Evolutionary conservation across 2,329 filamentous ascomycete species (phyloP).

Genomic region (Claviceps purpurea): DNA sequence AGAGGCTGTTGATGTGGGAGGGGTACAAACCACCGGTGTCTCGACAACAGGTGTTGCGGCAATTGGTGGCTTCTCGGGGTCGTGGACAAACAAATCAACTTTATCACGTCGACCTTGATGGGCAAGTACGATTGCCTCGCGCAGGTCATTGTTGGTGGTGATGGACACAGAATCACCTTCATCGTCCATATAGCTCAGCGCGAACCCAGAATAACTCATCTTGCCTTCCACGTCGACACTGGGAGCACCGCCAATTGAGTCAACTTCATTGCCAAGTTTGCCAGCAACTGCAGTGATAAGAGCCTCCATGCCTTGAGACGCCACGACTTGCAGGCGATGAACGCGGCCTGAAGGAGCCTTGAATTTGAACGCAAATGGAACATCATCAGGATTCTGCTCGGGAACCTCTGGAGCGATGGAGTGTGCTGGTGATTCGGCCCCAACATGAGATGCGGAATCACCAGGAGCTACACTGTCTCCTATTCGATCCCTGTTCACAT

Average conservation of each 20-base stretch:
- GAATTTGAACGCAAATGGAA: slow-evolving; percentile 96
- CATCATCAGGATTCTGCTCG: slow-evolving; percentile 50
- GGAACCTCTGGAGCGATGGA: slow-evolving; percentile 41
- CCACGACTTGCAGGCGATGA: slow-evolving; percentile 75
- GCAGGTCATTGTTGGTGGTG: slow-evolving; percentile 83
- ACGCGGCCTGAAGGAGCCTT: slow-evolving; percentile 92
- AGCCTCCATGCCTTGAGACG: slow-evolving; percentile 65
- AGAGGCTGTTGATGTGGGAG: slow-evolving; percentile 32
- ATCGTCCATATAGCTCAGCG: slow-evolving; percentile 89
- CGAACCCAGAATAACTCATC: slow-evolving; percentile 66
- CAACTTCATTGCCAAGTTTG: slow-evolving; percentile 76
- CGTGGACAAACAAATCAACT: slow-evolving; percentile 93
- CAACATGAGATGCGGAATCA: slow-evolving; percentile 89
- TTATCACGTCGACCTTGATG: slow-evolving; percentile 71
- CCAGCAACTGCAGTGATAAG: slow-evolving; percentile 64
- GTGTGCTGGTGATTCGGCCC: slow-evolving; percentile 61
- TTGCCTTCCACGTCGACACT: slow-evolving; percentile 70
- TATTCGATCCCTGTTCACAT: slow-evolving; percentile 56
- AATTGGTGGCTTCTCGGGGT: slow-evolving; percentile 81
- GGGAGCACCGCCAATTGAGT: slow-evolving; percentile 70
- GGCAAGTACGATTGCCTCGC: slow-evolving; percentile 79
- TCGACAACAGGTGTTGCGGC: slow-evolving; percentile 40
- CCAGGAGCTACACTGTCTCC: slow-evolving; percentile 78
- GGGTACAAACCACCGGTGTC: slow-evolving; percentile 29
- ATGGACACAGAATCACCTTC: slow-evolving; percentile 96